Percentiles rank a stretch among this genome's conserved stretches.
phyloP scores from a whole-genome alignment of 208 protist genomes.

The Porcisia hertigi region DNA sequence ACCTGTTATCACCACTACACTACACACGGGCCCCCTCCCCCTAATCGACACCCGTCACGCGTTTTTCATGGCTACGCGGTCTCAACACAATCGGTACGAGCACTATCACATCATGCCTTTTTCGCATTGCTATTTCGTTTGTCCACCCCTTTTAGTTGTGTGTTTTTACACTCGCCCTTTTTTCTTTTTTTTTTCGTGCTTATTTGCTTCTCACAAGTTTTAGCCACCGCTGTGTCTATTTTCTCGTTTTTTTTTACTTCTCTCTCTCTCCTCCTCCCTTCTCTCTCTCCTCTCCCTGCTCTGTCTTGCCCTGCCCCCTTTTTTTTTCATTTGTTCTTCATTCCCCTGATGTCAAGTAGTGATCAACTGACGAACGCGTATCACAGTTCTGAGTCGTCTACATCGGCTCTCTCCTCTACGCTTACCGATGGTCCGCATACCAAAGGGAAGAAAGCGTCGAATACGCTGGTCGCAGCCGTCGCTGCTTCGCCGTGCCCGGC shows the following conservation, averaged over 20 bases:
- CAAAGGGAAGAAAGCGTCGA: too few relatives aligned
- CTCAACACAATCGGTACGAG: background rate
- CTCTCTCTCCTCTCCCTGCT: too few relatives aligned
- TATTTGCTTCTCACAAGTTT: too few relatives aligned
- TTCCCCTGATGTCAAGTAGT: constrained; percentile 15
- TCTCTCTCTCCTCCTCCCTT: too few relatives aligned
- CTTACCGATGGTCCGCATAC: background rate
- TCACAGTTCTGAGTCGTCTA: constrained; percentile 17
- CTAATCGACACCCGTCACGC: background rate
- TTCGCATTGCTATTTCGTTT: too few relatives aligned
- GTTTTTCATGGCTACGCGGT: background rate
- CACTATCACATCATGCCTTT: background rate
- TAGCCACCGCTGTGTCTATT: background rate
- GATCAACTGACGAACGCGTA: constrained; percentile 14
- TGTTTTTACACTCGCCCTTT: too few relatives aligned
- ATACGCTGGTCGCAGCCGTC: background rate
- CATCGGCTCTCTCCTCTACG: constrained; percentile 8
- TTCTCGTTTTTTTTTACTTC: constrained; percentile 10
- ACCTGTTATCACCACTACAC: background rate
- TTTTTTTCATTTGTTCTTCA: background rate
- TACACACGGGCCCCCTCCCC: background rate
- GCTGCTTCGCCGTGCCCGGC: background rate
- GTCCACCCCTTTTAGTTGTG: too few relatives aligned
- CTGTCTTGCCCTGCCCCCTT: background rate
- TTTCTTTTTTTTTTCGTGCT: too few relatives aligned